These are phyloP conservation scores for Tephrocybe sp. DNA, from an alignment of 768 basidiomycete genomes.

Conservation along the genomic window DNA sequence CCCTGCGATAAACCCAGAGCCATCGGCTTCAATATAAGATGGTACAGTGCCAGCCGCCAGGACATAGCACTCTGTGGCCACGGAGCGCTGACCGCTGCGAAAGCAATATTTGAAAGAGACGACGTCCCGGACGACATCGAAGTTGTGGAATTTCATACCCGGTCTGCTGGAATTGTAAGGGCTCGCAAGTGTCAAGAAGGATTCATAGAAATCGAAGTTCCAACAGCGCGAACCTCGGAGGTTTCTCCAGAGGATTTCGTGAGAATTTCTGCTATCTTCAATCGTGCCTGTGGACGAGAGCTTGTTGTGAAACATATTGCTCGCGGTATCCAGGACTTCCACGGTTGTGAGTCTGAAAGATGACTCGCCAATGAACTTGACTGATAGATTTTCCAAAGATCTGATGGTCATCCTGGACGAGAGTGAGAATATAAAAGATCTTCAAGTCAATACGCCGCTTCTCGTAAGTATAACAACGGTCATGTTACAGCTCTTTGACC, in stretches of 20 bases:
- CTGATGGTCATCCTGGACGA: constrained; percentile 42
- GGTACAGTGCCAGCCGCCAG: constrained; percentile 28
- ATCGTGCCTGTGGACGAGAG: constrained; percentile 38
- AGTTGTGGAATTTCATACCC: constrained; percentile 34
- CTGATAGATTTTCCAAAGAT: constrained; percentile 20
- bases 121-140: constrained; percentile 27
- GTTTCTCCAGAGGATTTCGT: constrained; percentile 30
- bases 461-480: constrained; percentile 5
- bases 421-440: constrained; percentile 16
- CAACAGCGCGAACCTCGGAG: constrained; percentile 23
- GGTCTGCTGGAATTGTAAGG: constrained; percentile 22
- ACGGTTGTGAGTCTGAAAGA: constrained; percentile 25
- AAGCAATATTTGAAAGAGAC: constrained; percentile 34
- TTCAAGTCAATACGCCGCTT: neutral
- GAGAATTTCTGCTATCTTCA: constrained; percentile 28
- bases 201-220: constrained; percentile 39
- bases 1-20: constrained; percentile 20
- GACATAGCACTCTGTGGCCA: constrained; percentile 41
- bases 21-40: constrained; percentile 36
- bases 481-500: too few species aligned
- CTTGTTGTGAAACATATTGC: constrained; percentile 37
- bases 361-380: neutral
- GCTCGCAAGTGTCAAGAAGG: constrained; percentile 31
- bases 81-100: constrained; percentile 42
- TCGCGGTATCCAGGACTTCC: constrained; percentile 32